These are phyloP conservation scores for Trichoderma hamatum DNA, from an alignment of 2,329 filamentous ascomycete species.

Conservation along the genomic window DNA sequence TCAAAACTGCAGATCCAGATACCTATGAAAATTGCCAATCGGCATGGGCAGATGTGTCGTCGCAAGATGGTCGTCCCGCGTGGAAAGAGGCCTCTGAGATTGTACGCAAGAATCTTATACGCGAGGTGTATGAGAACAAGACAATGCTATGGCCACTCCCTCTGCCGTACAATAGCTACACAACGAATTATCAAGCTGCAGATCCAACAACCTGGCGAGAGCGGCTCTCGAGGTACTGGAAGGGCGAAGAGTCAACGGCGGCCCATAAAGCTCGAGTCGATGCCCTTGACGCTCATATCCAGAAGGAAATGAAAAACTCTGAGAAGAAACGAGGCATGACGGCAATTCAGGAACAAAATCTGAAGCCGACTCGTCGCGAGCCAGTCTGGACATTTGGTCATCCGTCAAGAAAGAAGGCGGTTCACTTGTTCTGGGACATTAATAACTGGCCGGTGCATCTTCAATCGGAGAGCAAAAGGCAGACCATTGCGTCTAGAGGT, in stretches of 20 bases:
- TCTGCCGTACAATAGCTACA: conserved; percentile 19
- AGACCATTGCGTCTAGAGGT: conserved; percentile 33
- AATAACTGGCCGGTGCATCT: conserved; percentile 52
- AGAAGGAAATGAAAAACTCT: conserved; percentile 21
- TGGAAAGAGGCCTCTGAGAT: conserved; percentile 26
- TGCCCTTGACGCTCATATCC: not conserved
- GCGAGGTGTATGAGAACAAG: conserved; percentile 49
- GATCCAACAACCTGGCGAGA: not conserved
- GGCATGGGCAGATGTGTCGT: conserved; percentile 16
- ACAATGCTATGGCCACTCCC: conserved; percentile 48
- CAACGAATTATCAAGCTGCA: conserved; percentile 3
- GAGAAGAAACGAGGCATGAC: not conserved
- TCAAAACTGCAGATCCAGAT: conserved; percentile 40
- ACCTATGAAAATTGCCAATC: conserved; percentile 15
- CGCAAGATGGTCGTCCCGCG: not conserved
- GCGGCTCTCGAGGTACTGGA: not conserved
- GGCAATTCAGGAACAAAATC: not conserved
- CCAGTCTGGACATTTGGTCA: conserved; percentile 40
- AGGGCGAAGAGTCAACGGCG: not conserved
- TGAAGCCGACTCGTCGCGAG: conserved; percentile 34
- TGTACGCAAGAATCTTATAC: conserved; percentile 46
- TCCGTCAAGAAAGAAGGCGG: conserved; percentile 30
- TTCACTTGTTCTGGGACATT: conserved; percentile 47
- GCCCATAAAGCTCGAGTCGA: not conserved
- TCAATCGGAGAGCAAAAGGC: conserved; percentile 40